Evolutionary conservation across 495 filamentous ascomycete species (phyloP), one percentile per base, ranked within the genome.

Genomic region (Neurospora sublineolata): DNA sequence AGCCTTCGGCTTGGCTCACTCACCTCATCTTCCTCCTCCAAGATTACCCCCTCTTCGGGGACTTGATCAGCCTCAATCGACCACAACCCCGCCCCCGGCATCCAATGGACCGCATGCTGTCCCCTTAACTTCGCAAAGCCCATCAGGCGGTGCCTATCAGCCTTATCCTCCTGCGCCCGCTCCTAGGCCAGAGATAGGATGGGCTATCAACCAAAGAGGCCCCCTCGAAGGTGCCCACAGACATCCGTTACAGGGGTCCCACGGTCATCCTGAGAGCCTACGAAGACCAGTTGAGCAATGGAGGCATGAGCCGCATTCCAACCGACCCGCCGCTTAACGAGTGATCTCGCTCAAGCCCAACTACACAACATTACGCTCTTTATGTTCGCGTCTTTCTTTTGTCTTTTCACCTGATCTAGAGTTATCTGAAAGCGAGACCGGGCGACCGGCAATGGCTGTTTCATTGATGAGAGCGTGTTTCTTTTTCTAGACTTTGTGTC

Each of bases 1-100:
- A 30, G 60, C 72, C 70, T 81, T 79, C 71, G 70, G 79, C 23
- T 71, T 81, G 27, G 77, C 82, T 2, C 79, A 82, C 6, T 83
- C 83, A 41, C 82, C 83, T 23, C 82, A 80, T 37, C 75, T 81
- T 41, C 81, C 82, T 8, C 73, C 77, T 6, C 74, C 81, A n/a
- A 77, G 82, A 60, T 73, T 85, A 33, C 83, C 84, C 16, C 83
- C 84, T 42, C 72, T 85, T 68, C 78, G 84, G 27, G 52, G 52
- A 42, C 77, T 84, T 44, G 82, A 84, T 30, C 80, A 80, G 44
- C 74, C 79, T 16, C 74, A 77, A 20, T 73, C 74, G 5, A 67
- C 78, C 1, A 73, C 74, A 33, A 77, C 78, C 1, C 78, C 78
- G 12, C 78, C 78, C 12, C 75, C 77, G 1, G 58, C 70, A 14